Evolutionary conservation across 2,329 filamentous ascomycete genomes (phyloP), one percentile per base, ranked within the genome.

Genomic region (Monilinia laxa): DNA sequence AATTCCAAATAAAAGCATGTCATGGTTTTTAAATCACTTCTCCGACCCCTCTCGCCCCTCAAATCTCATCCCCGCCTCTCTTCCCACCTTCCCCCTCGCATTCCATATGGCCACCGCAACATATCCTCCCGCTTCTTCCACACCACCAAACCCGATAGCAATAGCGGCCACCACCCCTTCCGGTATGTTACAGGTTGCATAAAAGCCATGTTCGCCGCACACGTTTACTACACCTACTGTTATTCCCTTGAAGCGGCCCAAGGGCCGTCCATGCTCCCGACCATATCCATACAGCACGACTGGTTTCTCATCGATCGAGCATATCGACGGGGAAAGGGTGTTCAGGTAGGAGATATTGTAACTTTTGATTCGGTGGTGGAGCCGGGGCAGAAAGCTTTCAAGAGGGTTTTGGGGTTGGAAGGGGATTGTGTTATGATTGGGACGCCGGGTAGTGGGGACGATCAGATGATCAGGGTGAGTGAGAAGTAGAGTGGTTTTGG

Each of bases 221-320:
- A 88, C 75, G 75, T 87, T n/a, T 75, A 83, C 68, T 78, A 76
- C 74, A 83, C 86, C 54, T 88, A 95, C 78, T 80, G 86, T 73
- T 85, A 87, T 79, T 82, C 82, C 70, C 74, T 89, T 70, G 83
- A 84, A 25, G 78, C 81, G 4, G 87, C 87, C 20, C 81, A 82
- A 35, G 94, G 94, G 2, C 87, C 92, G 4, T 94, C 90, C 23
- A 98, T 98, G 95, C 84, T 95, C 62, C 94, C 94, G 10, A 97
- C 92, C 0, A 87, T 97, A 68, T 81, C 83, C 31, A 81, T 87
- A 1, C 78, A 81, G 11, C 88, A 88, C 66, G 90, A 94, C 75
- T 87, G 82, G 77, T 82, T 94, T 57, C 77, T 93, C 16, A 85
- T 91, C 64, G 87, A 87, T 68, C 87, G 87, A 71, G 80, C 82